Evolutionary conservation across 306 rosid genomes (phyloP), one percentile per base, ranked within the genome.

Genomic region (Pyrus bretschneideri): DNA sequence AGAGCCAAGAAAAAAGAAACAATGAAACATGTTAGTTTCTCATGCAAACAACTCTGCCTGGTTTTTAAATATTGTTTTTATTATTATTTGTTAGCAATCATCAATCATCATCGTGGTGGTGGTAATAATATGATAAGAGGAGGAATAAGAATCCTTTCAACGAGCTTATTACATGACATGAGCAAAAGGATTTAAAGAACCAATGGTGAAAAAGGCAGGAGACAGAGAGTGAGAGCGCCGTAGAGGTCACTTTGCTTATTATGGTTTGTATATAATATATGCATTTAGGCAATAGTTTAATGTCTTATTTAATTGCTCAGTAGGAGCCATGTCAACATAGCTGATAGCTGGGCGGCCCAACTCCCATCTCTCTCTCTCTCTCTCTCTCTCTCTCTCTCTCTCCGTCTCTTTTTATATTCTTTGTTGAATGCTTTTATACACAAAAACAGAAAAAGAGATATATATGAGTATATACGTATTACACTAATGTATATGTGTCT

Each of bases 301-400:
- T 45, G 38, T 70, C 30, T 31, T 55, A 62, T 69, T 40, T 22
- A 22, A 68, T 27, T 46, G 73, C n/a, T 78, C 11, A 76, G 87
- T 81, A 84, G 89, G 83, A 88, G 96, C 87, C 85, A 91, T 83
- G 96, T 91, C 98, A 89, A 91, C 90, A 84, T 91, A 88, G 97
- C 93, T 91, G 92, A 84, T 88, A 88, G 97, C 98, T 93, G 96
- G 97, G 76, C 87, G 83, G 86, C 97, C 95, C 91, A 87, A 87
- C 89, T 74, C 80, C 83, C 78, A 25, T 81, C 64, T 71, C 88
- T 85, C 80, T 74, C 83, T 27, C 45, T 45, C 30, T n/a, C 66
- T 86, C 82, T 78, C n/a, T n/a, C n/a, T n/a, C n/a, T n/a, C n/a
- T n/a, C 84, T 27, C 45, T 29, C 45, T n/a, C 66, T 11, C 52